Evolutionary conservation across 805 yeast species (phyloP).

Genomic region (Teunomyces stri): DNA sequence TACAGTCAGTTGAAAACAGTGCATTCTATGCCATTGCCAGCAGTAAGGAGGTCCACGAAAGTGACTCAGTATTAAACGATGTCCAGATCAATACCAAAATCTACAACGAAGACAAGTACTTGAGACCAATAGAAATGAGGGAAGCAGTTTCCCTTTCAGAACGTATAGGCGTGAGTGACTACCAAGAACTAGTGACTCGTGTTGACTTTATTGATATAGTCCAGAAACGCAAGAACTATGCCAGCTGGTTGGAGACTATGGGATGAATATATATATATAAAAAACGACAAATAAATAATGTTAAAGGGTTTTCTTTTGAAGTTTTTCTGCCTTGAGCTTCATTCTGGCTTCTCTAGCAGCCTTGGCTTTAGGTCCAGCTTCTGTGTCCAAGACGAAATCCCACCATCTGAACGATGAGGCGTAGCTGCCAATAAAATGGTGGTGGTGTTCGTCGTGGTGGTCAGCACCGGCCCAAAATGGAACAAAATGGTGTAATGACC

Average conservation of each 20-base stretch:
- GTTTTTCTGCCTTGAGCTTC: constrained; percentile 52
- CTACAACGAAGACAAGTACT: constrained; percentile 25
- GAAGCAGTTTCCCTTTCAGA: constrained; percentile 50
- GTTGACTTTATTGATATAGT: constrained; percentile 51
- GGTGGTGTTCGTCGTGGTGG: constrained; percentile 97
- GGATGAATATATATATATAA: not conserved
- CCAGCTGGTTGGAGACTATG: constrained; percentile 25
- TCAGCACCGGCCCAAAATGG: constrained; percentile 99
- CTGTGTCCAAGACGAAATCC: constrained; percentile 87
- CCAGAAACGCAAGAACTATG: constrained; percentile 44
- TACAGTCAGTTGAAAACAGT: constrained; percentile 26
- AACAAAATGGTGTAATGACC: constrained; percentile 87
- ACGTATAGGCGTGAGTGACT: constrained; percentile 45
- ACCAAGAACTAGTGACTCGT: constrained; percentile 47
- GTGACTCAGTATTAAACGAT: constrained; percentile 8
- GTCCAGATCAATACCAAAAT: constrained; percentile 12
- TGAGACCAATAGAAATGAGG: constrained; percentile 46
- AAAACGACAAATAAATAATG: not conserved
- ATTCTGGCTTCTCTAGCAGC: constrained; percentile 65
- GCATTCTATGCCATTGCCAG: constrained; percentile 10
- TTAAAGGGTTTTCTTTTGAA: constrained; percentile 12
- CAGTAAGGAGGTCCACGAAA: constrained; percentile 6
- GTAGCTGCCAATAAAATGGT: constrained; percentile 91
- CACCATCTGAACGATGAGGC: constrained; percentile 96
- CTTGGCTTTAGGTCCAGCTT: constrained; percentile 81